These are phyloP conservation scores for Candida railenensis DNA, from an alignment of 805 yeast species.

Conservation along the genomic window DNA sequence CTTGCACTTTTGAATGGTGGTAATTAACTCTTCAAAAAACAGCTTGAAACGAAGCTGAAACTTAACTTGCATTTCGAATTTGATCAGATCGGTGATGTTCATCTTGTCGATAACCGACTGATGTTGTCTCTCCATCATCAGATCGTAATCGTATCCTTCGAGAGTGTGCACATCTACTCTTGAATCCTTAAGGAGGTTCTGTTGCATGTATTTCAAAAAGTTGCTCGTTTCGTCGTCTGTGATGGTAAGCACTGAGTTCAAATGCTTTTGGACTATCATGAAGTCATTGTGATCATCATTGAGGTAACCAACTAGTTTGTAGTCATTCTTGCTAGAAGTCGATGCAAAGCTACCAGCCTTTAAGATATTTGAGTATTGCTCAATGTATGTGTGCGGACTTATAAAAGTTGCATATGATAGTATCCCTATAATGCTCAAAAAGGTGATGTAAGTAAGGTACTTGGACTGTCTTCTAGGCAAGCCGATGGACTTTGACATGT, in stretches of 20 bases:
- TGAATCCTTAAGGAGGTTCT: conserved; percentile 1
- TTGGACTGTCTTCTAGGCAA: background rate
- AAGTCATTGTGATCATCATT: conserved; percentile 12
- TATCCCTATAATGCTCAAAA: background rate
- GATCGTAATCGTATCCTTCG: conserved; percentile 18
- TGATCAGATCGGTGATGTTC: conserved; percentile 5
- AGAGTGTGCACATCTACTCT: conserved; percentile 13
- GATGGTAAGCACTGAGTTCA: conserved; percentile 1
- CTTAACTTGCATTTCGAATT: conserved; percentile 10
- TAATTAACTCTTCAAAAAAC: conserved; percentile 21
- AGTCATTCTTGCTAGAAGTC: background rate
- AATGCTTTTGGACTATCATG: conserved; percentile 15
- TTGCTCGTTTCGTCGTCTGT: conserved; percentile 10
- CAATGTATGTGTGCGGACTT: background rate
- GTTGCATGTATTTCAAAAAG: conserved; percentile 11
- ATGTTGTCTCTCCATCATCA: conserved; percentile 5
- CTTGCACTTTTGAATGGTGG: conserved; percentile 15
- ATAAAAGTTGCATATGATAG: background rate
- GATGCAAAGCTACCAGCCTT: background rate
- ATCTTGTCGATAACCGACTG: background rate
- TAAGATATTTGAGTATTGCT: background rate
- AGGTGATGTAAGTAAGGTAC: background rate
- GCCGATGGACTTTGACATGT: background rate
- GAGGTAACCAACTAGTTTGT: conserved; percentile 12
- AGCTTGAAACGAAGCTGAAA: conserved; percentile 15